These are phyloP conservation scores for Keqinozyma sinolaborantium DNA, from an alignment of 1,139 yeast species.

Conservation along the genomic window DNA sequence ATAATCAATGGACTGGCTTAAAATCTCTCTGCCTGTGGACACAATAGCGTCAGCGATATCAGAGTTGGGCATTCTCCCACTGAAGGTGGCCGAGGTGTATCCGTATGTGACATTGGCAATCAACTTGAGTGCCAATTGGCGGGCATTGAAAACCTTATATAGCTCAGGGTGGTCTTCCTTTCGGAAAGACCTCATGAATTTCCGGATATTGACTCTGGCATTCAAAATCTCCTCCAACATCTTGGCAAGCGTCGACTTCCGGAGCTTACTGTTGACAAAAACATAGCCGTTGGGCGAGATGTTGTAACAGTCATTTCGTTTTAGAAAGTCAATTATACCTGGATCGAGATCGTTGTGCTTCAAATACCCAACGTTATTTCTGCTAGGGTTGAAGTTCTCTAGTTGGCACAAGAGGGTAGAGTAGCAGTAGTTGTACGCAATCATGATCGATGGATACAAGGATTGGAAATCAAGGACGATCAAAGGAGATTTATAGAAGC, in stretches of 20 bases:
- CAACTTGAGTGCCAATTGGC: constrained; percentile 83
- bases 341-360: constrained; percentile 46
- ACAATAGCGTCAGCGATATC: constrained; percentile 95
- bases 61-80: constrained; percentile 96
- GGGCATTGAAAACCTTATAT: constrained; percentile 60
- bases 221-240: constrained; percentile 83
- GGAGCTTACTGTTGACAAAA: constrained; percentile 60
- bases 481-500: constrained; percentile 82
- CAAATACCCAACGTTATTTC: constrained; percentile 36
- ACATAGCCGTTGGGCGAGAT: constrained; percentile 86
- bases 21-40: constrained; percentile 81
- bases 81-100: constrained; percentile 88
- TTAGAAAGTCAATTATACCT: constrained; percentile 54
- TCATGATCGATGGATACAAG: constrained; percentile 85
- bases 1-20: constrained; percentile 63
- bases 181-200: constrained; percentile 57
- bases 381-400: constrained; percentile 39
- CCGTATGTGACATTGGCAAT: constrained; percentile 97
- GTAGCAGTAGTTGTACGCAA: constrained; percentile 89
- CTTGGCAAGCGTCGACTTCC: constrained; percentile 74
- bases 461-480: constrained; percentile 92
- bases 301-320: constrained; percentile 47
- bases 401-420: constrained; percentile 81
- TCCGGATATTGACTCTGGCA: constrained; percentile 74
- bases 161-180: constrained; percentile 35